Evolutionary conservation across 208 protist genomes (phyloP).

Genomic region (Crithidia sp.): DNA sequence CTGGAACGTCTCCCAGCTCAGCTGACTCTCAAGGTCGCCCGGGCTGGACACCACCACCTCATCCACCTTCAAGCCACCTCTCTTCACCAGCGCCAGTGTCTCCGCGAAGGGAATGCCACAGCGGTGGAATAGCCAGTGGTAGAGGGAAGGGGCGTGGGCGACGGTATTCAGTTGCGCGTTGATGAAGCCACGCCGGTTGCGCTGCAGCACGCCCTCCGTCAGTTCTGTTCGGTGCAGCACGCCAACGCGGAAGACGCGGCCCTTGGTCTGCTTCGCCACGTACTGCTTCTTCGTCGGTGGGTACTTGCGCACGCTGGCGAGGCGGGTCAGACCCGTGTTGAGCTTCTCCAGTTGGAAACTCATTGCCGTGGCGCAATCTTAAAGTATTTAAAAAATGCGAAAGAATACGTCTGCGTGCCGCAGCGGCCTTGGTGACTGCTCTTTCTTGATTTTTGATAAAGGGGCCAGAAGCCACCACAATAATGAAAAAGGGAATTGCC

Average conservation of each 20-base stretch:
- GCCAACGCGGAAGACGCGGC: conserved; percentile 77
- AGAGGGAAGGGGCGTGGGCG: conserved; percentile 82
- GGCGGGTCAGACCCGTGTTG: conserved; percentile 70
- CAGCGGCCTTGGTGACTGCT: too few relatives aligned
- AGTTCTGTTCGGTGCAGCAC: conserved; percentile 77
- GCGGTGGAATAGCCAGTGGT: conserved; percentile 90
- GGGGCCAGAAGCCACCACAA: not conserved
- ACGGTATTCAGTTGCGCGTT: conserved; percentile 86
- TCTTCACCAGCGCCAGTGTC: conserved; percentile 48
- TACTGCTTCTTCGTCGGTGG: conserved; percentile 44
- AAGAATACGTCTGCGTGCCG: not conserved
- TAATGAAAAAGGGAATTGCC: conserved; percentile 5
- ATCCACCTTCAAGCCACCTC: conserved; percentile 60
- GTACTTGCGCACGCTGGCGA: conserved; percentile 67
- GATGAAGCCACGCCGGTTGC: conserved; percentile 80
- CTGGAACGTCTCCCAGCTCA: conserved; percentile 78
- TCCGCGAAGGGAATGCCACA: conserved; percentile 88
- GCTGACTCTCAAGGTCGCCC: conserved; percentile 71
- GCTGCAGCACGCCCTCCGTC: conserved; percentile 54
- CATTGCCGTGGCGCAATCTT: not conserved
- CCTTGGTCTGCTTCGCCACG: conserved; percentile 52
- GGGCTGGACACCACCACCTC: conserved; percentile 46
- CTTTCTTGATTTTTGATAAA: not conserved
- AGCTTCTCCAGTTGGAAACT: conserved; percentile 63
- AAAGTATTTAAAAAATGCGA: not conserved